These are phyloP conservation scores for Candida quercuum DNA, from an alignment of 805 yeast species.

Conservation along the genomic window DNA sequence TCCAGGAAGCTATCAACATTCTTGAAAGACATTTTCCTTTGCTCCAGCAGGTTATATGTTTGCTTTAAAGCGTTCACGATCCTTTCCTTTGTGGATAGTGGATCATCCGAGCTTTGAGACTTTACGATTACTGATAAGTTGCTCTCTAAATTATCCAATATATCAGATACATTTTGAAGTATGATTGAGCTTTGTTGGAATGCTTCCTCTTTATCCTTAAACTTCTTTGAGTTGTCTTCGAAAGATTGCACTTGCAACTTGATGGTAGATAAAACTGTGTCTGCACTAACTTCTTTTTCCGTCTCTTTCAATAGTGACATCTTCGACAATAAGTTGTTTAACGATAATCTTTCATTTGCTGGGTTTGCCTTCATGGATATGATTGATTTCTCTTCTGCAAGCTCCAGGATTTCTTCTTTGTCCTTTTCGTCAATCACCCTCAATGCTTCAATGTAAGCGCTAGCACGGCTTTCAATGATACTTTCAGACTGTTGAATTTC, in stretches of 20 bases:
- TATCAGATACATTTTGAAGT: constrained; percentile 17
- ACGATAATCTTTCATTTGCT: not conserved
- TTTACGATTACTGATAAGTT: constrained; percentile 15
- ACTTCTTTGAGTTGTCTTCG: constrained; percentile 10
- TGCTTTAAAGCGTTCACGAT: constrained; percentile 4
- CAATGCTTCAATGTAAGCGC: constrained; percentile 36
- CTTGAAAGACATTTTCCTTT: constrained; percentile 7
- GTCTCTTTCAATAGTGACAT: not conserved
- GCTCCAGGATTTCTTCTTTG: constrained; percentile 24
- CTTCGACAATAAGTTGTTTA: not conserved
- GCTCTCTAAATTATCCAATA: constrained; percentile 14
- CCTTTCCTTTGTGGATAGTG: constrained; percentile 5
- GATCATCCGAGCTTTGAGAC: constrained; percentile 4
- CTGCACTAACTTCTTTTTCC: constrained; percentile 1
- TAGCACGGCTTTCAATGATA: constrained; percentile 41
- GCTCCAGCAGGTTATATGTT: constrained; percentile 6
- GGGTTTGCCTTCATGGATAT: not conserved
- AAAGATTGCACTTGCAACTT: constrained; percentile 16
- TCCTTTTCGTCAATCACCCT: constrained; percentile 35
- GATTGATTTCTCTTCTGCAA: constrained; percentile 1
- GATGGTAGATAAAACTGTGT: constrained; percentile 15
- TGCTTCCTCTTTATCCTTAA: constrained; percentile 7
- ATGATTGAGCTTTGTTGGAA: constrained; percentile 16
- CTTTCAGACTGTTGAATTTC: constrained; percentile 42
- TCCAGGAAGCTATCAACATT: constrained; percentile 10